Evolutionary conservation across 148 eudicot species (phyloP), one percentile per base, ranked within the genome.

Genomic region (Amaranthus cruentus): DNA sequence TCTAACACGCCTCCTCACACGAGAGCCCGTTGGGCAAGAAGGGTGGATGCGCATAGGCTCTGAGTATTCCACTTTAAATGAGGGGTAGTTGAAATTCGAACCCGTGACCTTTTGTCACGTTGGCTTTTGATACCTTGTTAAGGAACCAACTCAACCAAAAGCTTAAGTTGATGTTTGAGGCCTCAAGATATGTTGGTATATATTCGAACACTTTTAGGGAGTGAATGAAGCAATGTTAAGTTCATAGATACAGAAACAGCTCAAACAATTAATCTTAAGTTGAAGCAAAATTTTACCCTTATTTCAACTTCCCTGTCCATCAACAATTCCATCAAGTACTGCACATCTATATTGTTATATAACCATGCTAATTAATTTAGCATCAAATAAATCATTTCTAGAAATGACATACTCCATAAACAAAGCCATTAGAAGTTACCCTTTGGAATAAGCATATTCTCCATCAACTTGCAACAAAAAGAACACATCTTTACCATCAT

Each of bases 381-480:
- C 67, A 48, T 61, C 55, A 47, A 58, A 38, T 56, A 6, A 46
- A 66, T 60, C 62, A 7, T 67, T 55, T 21, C 49, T 75, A n/a
- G 15, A 66, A n/a, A 44, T 44, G 46, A 47, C 10, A 54, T 18
- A 18, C 18, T 18, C 18, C 18, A 42, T 67, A 7, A 4, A 28
- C 0, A 68, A 52, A 38, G 49, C 47, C 28, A 63, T 14, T 10
- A 42, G 18, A 14, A 82, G 73, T 82, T 65, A 93, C 98, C 93
- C 92, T 82, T 87, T 68, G 14, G 89, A 70, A 84, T 87, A 93
- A 6, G 71, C 87, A 83, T 88, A 93, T 7, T 86, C 89, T 47
- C 96, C 93, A 79, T 81, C 82, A 70, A 90, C 92, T 87, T 93
- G 89, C 88, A 93, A 81, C 82, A 93, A 51, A 75, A 90, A 93